Evolutionary conservation across 139 green algal genomes (phyloP).

Genomic region (Coelastrella sp.): DNA sequence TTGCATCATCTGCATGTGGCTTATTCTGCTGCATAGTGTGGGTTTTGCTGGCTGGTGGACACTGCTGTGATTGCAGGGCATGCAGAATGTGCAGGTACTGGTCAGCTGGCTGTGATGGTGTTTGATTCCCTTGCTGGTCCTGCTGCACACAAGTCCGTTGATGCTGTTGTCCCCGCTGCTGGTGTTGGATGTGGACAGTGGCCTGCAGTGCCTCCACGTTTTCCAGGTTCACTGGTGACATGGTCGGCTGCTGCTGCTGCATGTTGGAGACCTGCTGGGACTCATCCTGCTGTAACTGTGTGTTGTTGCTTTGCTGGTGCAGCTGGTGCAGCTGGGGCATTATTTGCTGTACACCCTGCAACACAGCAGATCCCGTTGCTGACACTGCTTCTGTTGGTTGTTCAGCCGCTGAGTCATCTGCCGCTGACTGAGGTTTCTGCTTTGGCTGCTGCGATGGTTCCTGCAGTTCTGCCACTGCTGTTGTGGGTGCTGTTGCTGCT

Average conservation of each 20-base stretch:
- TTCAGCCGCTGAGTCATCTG: background rate
- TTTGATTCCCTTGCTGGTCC: background rate
- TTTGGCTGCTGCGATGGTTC: background rate
- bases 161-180: background rate
- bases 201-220: background rate
- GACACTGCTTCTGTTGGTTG: background rate
- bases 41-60: background rate
- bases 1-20: background rate
- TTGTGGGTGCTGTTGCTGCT: background rate
- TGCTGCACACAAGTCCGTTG: background rate
- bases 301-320: background rate
- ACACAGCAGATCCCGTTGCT: background rate
- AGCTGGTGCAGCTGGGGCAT: background rate
- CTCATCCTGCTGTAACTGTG: conserved; percentile 18
- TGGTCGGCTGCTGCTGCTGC: conserved; percentile 1
- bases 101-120: no score
- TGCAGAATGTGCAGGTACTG: background rate
- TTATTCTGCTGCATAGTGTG: background rate
- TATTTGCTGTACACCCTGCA: background rate
- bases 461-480: background rate
- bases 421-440: background rate
- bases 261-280: conserved; percentile 25
- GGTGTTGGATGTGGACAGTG: background rate
- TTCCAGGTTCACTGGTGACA: no score
- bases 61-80: background rate